phyloP scores from a whole-genome alignment of 2,329 filamentous ascomycete species.

The Zymoseptoria passerinii region DNA sequence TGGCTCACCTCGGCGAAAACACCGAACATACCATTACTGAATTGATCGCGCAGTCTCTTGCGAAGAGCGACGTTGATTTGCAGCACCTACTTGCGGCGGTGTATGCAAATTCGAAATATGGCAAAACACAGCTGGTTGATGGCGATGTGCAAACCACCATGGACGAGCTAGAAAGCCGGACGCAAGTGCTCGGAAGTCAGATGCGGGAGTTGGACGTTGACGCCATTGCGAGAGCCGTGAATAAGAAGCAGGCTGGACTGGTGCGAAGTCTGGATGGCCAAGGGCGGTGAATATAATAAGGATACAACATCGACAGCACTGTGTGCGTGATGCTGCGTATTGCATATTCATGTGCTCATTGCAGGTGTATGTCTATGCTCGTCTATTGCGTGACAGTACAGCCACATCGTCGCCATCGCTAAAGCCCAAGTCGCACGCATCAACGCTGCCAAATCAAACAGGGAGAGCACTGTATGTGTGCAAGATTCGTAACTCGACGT shows the following conservation, averaged over 20 bases:
- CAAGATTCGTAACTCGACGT: neutral
- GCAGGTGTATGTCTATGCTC: neutral
- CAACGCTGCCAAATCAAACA: neutral
- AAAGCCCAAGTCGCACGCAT: neutral
- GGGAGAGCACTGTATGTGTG: neutral
- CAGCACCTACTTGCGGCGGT: constrained; percentile 32
- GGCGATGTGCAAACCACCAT: constrained; percentile 23
- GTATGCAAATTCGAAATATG: constrained; percentile 28
- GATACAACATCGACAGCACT: neutral
- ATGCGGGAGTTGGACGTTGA: constrained; percentile 30
- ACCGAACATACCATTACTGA: constrained; percentile 29
- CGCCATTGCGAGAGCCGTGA: constrained; percentile 14
- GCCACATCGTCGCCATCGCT: neutral
- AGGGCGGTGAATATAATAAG: neutral
- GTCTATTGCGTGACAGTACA: neutral
- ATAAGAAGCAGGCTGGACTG: constrained; percentile 14
- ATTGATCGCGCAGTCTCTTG: constrained; percentile 29
- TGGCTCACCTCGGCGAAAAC: constrained; percentile 29
- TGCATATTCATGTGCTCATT: neutral
- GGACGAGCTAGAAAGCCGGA: constrained; percentile 30
- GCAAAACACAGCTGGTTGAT: constrained; percentile 17
- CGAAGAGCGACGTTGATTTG: constrained; percentile 31
- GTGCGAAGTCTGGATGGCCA: constrained; percentile 4
- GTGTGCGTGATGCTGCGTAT: neutral
- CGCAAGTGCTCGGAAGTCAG: constrained; percentile 32